phyloP scores from a whole-genome alignment of 2,329 filamentous ascomycete genomes.

The Leptographium procerum region DNA sequence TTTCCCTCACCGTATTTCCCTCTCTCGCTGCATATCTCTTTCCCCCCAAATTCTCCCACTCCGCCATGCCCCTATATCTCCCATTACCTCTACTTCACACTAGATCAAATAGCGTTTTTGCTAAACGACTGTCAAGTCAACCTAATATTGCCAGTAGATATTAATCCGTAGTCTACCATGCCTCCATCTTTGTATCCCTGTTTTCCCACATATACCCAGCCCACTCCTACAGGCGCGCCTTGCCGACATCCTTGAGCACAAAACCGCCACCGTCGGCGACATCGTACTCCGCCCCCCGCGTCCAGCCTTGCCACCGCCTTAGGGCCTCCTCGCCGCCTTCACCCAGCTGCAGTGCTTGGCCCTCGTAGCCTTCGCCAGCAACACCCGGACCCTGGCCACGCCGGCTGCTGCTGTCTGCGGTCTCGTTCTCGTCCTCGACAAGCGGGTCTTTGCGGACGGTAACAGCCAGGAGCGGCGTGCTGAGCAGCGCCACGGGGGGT shows the following conservation, averaged over 20 bases:
- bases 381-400: slow-evolving; percentile 54
- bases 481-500: slow-evolving; percentile 55
- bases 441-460: no score
- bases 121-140: background rate
- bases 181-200: no score
- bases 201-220: background rate
- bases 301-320: slow-evolving; percentile 67
- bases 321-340: slow-evolving; percentile 62
- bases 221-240: slow-evolving; percentile 19
- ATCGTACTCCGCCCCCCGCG: slow-evolving; percentile 58
- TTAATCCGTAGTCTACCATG: background rate
- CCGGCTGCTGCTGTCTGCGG: slow-evolving; percentile 39
- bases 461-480: slow-evolving; percentile 58
- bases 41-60: background rate
- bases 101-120: background rate
- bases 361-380: slow-evolving; percentile 56
- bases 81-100: no score
- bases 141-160: background rate
- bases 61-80: no score
- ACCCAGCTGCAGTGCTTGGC: slow-evolving; percentile 49
- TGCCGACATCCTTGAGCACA: slow-evolving; percentile 31
- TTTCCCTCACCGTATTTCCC: background rate
- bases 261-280: slow-evolving; percentile 49
- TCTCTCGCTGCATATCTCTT: background rate
- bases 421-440: no score